A percentile compares a stretch with the other conserved stretches of the same genome.
phyloP scores from a whole-genome alignment of 805 yeast genomes.

The Barnettozyma vustinii region DNA sequence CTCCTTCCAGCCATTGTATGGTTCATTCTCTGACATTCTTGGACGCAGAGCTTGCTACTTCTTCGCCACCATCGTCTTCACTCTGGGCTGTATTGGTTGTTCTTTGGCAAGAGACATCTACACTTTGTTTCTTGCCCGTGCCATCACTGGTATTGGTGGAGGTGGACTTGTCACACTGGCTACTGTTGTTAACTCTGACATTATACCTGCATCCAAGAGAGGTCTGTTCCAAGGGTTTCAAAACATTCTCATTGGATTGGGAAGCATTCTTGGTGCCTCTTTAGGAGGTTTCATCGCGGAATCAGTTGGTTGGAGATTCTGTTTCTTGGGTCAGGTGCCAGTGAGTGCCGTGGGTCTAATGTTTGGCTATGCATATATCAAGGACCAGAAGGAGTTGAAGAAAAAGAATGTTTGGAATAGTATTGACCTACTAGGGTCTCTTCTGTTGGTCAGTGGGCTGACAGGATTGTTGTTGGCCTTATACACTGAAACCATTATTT shows the following conservation, averaged over 20 bases:
- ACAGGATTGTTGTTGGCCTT: conserved; percentile 28
- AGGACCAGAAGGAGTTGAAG: conserved; percentile 26
- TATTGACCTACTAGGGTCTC: conserved; percentile 33
- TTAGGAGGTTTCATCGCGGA: conserved; percentile 34
- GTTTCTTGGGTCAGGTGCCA: conserved; percentile 33
- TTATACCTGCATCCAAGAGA: conserved; percentile 32
- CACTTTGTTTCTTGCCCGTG: conserved; percentile 30
- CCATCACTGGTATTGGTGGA: conserved; percentile 37
- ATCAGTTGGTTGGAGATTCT: conserved; percentile 36
- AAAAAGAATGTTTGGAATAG: conserved; percentile 15
- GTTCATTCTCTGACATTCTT: conserved; percentile 34
- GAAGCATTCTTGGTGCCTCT: conserved; percentile 35
- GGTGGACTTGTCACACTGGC: conserved; percentile 36
- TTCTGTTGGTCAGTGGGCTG: conserved; percentile 29
- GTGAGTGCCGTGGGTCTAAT: conserved; percentile 27
- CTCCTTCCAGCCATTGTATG: conserved; percentile 38
- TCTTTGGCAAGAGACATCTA: conserved; percentile 27
- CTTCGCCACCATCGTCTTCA: conserved; percentile 30
- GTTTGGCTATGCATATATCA: conserved; percentile 25
- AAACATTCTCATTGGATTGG: conserved; percentile 32
- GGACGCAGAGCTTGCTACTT: conserved; percentile 33
- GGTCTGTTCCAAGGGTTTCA: conserved; percentile 38
- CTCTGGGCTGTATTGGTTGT: conserved; percentile 34
- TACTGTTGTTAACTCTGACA: conserved; percentile 35
- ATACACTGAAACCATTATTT: conserved; percentile 15